Evolutionary conservation across 2,329 filamentous ascomycete genomes (phyloP).

Genomic region (Cladosporium sp.): DNA sequence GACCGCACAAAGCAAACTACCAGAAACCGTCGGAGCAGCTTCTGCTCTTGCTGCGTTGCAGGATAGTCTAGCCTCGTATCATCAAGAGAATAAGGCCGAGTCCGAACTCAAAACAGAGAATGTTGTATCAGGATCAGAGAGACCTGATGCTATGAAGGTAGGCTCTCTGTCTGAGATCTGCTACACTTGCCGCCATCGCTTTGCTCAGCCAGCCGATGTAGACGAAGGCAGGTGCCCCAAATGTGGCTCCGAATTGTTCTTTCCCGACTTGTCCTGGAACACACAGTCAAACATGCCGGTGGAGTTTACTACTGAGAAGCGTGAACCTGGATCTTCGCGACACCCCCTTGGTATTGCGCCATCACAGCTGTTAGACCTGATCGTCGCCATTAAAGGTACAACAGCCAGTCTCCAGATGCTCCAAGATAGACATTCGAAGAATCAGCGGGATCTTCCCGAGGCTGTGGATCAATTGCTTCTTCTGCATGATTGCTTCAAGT

Average conservation of each 20-base stretch:
- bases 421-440: not conserved
- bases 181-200: not conserved
- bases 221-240: not conserved
- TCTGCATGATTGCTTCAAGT: slow-evolving; percentile 53
- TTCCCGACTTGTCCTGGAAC: not conserved
- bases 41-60: no score
- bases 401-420: not conserved
- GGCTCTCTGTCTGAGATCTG: not conserved
- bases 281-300: not conserved
- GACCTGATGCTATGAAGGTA: no score
- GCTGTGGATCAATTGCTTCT: slow-evolving; percentile 57
- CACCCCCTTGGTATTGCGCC: not conserved
- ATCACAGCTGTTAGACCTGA: not conserved
- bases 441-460: slow-evolving; percentile 22
- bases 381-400: not conserved
- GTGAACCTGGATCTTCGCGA: not conserved
- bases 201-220: not conserved
- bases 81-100: no score
- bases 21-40: no score
- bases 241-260: not conserved
- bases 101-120: no score
- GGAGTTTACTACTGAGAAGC: not conserved
- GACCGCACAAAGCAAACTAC: no score
- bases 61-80: no score
- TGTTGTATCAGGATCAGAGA: no score